These are phyloP conservation scores for Sporodiniella umbellata DNA, from an alignment of 371 early-diverging fungal species.

Conservation along the genomic window DNA sequence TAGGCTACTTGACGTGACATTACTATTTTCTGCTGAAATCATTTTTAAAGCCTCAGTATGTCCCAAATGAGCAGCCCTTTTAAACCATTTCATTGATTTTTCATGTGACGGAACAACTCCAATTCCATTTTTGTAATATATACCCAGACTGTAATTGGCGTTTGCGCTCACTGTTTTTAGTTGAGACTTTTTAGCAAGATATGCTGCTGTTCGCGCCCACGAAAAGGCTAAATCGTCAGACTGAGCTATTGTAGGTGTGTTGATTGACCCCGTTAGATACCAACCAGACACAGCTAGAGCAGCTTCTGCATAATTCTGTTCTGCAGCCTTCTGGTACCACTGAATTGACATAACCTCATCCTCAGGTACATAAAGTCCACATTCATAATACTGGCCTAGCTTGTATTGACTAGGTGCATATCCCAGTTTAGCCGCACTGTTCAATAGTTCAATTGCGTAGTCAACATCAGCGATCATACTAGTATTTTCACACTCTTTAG, in stretches of 20 bases:
- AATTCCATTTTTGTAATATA: constrained; percentile 74
- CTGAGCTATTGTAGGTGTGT: constrained; percentile 62
- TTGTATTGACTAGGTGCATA: constrained; percentile 90
- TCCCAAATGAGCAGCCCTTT: constrained; percentile 16
- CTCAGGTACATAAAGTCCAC: constrained; percentile 75
- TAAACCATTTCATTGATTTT: constrained; percentile 18
- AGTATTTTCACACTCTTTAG: constrained; percentile 78
- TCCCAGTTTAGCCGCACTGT: constrained; percentile 84
- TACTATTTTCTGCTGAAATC: not conserved
- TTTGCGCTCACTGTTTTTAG: constrained; percentile 68
- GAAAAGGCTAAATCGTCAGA: constrained; percentile 75
- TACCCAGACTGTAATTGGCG: constrained; percentile 82
- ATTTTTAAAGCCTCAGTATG: constrained; percentile 16
- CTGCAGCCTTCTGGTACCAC: constrained; percentile 92
- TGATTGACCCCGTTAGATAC: constrained; percentile 77
- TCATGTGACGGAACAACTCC: constrained; percentile 40
- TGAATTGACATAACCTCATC: constrained; percentile 86
- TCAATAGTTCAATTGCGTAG: constrained; percentile 85
- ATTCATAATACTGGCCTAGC: constrained; percentile 91
- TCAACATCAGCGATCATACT: constrained; percentile 71
- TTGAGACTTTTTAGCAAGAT: constrained; percentile 32
- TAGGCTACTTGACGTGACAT: not conserved
- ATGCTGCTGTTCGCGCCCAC: constrained; percentile 58
- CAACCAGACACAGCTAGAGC: constrained; percentile 83
- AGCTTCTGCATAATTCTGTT: constrained; percentile 75